Evolutionary conservation across 148 eudicot species (phyloP), one percentile per base, ranked within the genome.

Genomic region (Cornus florida): DNA sequence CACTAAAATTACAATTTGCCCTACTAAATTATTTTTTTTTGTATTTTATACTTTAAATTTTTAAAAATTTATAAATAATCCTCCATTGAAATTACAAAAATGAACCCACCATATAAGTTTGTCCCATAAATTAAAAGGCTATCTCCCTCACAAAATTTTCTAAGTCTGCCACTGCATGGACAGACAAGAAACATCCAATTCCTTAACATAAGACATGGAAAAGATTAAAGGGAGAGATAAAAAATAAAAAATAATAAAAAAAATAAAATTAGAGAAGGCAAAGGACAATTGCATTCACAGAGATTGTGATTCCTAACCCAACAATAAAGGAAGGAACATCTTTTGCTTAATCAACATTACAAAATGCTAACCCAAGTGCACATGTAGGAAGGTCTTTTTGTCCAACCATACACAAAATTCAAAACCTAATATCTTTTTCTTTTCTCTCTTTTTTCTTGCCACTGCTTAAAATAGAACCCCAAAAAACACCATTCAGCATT

Each of bases 251-350:
- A n/a, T n/a, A n/a, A n/a, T n/a, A n/a, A n/a, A n/a, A n/a, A n/a
- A n/a, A n/a, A n/a, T n/a, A n/a, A 62, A 19, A n/a, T 17, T 35
- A 35, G 38, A 35, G 38, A 35, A 28, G 28, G 0, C 28, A 28
- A 28, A 28, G 16, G 65, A 62, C 17, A 62, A 62, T 5, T 62
- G 66, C 66, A 62, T 62, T 17, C 6, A 17, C 23, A 62, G 17
- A 32, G 80, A 43, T 43, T 6, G 8, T 35, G 28, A 84, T 84
- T 24, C 86, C 74, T 84, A 80, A 80, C 73, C 75, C 74, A 80
- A 78, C 67, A 68, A 57, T 22, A 77, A 70, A 84, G 83, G 70
- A 46, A 80, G 62, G 82, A 53, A 83, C 70, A 39, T 46, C 41
- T 70, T 77, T 48, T 23, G 10, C 9, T 48, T 14, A n/a, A 5